Base-by-base conservation (phyloP, 2,329 filamentous ascomycete species). In the Tolypocladium guangdongense region DNA sequence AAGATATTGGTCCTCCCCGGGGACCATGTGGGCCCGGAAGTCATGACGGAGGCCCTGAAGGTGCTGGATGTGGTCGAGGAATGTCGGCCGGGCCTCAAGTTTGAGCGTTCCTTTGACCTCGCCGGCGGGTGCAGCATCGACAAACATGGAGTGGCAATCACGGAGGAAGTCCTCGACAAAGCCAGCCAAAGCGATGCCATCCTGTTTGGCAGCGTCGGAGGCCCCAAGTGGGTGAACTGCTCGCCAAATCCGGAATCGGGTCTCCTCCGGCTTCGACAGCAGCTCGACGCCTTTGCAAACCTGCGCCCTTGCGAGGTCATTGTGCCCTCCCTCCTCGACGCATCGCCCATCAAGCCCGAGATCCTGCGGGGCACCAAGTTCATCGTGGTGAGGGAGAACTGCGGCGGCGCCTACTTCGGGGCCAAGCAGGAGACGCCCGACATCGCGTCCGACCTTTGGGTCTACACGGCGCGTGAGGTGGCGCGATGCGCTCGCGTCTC, bases 341-440 rank as follows among this genome's bases (percentile, higher is more conserved):
- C 69, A 18, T 73, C 71, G 0, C 74, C 76, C 1, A 67, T 78
- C 54, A 77, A 75, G 56, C 58, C 67, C 2, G 69, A 73, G 8
- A 64, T 76, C 20, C 73, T 75, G 27, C 57, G 60, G 1, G 75
- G 72, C 6, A 73, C 73, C 20, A 70, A 76, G 54, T 76, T 78
- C 58, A 71, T 77, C 55, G 67, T 78, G 3, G 69, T 78, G 16
- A 64, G 75, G 18, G 76, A 78, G 61, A 77, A 77, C 56, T 76
- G 73, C 55, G 74, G 74, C 7, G 76, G 76, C 11, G 73, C 74
- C 1, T 78, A 76, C 58, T 77, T 74, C 60, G 76, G 76, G 10
- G 59, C 69, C 16, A 78, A 78, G 58, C 63, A 67, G 7, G 75
- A 78, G 57, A 61, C 69, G 24, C 57, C 63, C 2, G 71, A 74